Base-by-base conservation (phyloP, 2,329 filamentous ascomycete genomes). In the Camptophora hylomeconis region DNA sequence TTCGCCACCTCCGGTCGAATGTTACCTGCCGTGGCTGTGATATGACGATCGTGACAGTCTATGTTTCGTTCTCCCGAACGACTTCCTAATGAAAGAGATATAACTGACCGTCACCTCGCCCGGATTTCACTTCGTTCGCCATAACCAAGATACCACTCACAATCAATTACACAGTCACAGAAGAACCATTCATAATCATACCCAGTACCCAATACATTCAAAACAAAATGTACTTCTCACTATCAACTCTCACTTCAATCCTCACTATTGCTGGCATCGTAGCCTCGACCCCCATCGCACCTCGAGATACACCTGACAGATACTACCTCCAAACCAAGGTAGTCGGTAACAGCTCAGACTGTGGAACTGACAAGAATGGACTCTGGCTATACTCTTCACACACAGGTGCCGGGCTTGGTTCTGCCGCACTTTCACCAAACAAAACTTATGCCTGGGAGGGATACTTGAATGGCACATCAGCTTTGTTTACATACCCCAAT, bases 321-420 rank as follows among this genome's bases (percentile, higher is more conserved):
- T 43, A 40, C 31, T 35, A 40, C 14, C 35, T 45, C 5, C 32
- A 33, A 13, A 42, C 41, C 10, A 28, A 40, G 22, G 34, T 42
- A 5, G 27, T 35, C 30, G 32, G 36, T 26, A 35, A 33, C 17
- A 26, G 20, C 13, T 36, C 40, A 28, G 30, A 17, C 21, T 25
- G 24, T 19, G 42, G 42, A n/a, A 34, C 36, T 18, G 37, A 43
- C 33, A 45, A 45, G 33, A 28, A 37, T 23, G 27, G 31, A 11
- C 26, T 45, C 16, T 45, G 31, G 23, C 18, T 45, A n/a, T 38
- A 36, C 30, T 41, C 37, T 10, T 38, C 41, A 23, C 42, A 43
- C 29, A 45, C 42, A n/a, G 42, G 42, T 21, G 40, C 42, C 11
- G 42, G 40, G 11, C 33, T 42, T 5, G 40, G 40, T 14, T 35